Evolutionary conservation across 371 early-diverging fungal genomes (phyloP), one percentile per base, ranked within the genome.

Genomic region (Syncephalastrum contaminatum): DNA sequence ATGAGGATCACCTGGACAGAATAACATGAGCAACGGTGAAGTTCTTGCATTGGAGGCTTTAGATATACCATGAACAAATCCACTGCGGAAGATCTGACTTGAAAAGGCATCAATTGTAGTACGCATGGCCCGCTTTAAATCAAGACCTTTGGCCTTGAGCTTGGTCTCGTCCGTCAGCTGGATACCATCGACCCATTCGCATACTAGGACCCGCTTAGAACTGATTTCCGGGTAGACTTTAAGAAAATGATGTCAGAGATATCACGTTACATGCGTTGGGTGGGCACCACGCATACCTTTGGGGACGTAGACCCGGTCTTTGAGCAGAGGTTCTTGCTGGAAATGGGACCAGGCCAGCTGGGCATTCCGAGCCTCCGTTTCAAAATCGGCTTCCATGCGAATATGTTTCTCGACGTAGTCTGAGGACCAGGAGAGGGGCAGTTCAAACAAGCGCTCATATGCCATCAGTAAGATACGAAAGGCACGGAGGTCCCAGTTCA

Each of bases 141-240:
- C 69, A 16, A 77, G 55, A 0, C 77, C 77, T 46, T 69, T 63
- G 1, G 54, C 48, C 18, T 69, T 59, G 14, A 90, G 60, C 10
- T 67, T 62, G 0, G 66, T 77, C 30, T 49, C 74, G 19, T 89
- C 80, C 1, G 87, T 86, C 16, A 92, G 66, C 30, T 80, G 76
- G 14, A 80, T 70, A 18, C 91, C 91, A 50, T 91, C 88, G 18
- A 92, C 80, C 93, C 93, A 97, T 67, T 97, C 97, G 18, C 88
- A 84, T 0, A 91, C 88, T 73, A 97, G 63, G 1, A 97, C 84
- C 51, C 88, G 67, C 39, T 73, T 75, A 2, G 87, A 77, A 8
- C 92, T 90, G 46, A 76, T 74, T 13, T 92, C 88, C 70, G 90
- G 86, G 56, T 82, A 83, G 20, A 94, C 86, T 59, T n/a, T n/a